phyloP scores from a whole-genome alignment of 495 filamentous ascomycete species.

The Cercophora scortea region DNA sequence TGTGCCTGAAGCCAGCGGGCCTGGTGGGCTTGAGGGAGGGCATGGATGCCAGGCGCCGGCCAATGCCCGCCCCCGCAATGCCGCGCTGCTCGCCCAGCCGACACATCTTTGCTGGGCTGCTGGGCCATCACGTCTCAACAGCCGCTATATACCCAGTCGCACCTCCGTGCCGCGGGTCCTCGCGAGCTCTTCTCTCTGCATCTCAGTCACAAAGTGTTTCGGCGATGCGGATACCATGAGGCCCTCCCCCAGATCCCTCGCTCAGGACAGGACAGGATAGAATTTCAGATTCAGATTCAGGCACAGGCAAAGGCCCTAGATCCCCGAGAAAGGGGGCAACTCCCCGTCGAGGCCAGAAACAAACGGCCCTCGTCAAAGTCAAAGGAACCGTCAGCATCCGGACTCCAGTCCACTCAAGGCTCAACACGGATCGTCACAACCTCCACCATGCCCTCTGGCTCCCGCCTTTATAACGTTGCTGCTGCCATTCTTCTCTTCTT shows the following conservation, averaged over 20 bases:
- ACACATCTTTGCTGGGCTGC: constrained; percentile 13
- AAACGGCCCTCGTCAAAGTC: too few species aligned
- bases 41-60: constrained; percentile 26
- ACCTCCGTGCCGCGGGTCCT: constrained; percentile 23
- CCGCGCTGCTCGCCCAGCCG: constrained; percentile 16
- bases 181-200: constrained; percentile 20
- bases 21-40: too few species aligned
- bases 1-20: too few species aligned
- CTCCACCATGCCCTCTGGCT: constrained; percentile 23
- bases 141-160: constrained; percentile 46
- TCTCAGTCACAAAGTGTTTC: constrained; percentile 42
- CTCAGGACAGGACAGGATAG: too few species aligned
- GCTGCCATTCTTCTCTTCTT: constrained; percentile 26
- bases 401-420: constrained; percentile 7
- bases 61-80: constrained; percentile 18
- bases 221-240: constrained; percentile 27
- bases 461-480: constrained; percentile 19
- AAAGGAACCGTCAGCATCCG: constrained; percentile 11
- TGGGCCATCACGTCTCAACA: constrained; percentile 39
- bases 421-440: not conserved
- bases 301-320: too few species aligned
- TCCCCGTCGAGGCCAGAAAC: too few species aligned
- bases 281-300: too few species aligned
- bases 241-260: too few species aligned
- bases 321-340: too few species aligned